phyloP scores from a whole-genome alignment of 108 stramenopile genomes.

The Nitzschia inconspicua region DNA sequence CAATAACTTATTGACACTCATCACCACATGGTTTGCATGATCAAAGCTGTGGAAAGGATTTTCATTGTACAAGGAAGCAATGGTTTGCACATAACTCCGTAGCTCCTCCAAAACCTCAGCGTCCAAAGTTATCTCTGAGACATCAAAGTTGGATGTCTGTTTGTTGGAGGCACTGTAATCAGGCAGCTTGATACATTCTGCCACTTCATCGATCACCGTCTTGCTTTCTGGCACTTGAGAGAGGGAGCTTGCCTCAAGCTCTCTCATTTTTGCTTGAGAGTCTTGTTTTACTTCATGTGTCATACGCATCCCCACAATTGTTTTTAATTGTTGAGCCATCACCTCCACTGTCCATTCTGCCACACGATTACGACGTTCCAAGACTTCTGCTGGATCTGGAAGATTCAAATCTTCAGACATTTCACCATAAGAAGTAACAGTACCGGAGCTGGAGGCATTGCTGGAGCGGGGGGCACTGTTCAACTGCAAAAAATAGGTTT shows the following conservation, averaged over 20 bases:
- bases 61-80: conserved; percentile 16
- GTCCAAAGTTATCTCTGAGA: no score
- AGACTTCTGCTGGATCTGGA: no score
- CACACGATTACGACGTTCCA: no score
- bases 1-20: conserved; percentile 19
- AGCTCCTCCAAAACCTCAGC: conserved; percentile 12
- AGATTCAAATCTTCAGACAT: no score
- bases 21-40: conserved; percentile 27
- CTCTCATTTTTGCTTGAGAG: background rate
- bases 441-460: no score
- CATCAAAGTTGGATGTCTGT: background rate
- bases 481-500: conserved; percentile 41
- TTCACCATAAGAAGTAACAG: no score
- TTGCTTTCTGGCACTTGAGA: background rate
- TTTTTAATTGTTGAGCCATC: conserved; percentile 12
- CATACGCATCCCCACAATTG: conserved; percentile 3
- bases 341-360: conserved; percentile 14
- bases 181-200: conserved; percentile 34
- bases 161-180: background rate
- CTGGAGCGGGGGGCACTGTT: no score
- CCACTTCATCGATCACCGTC: conserved; percentile 35
- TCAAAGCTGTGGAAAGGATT: conserved; percentile 28
- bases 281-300: background rate
- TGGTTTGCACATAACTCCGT: conserved; percentile 10
- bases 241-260: background rate